phyloP scores from a whole-genome alignment of 1,284 basidiomycete species.

The Ustilago crameri region DNA sequence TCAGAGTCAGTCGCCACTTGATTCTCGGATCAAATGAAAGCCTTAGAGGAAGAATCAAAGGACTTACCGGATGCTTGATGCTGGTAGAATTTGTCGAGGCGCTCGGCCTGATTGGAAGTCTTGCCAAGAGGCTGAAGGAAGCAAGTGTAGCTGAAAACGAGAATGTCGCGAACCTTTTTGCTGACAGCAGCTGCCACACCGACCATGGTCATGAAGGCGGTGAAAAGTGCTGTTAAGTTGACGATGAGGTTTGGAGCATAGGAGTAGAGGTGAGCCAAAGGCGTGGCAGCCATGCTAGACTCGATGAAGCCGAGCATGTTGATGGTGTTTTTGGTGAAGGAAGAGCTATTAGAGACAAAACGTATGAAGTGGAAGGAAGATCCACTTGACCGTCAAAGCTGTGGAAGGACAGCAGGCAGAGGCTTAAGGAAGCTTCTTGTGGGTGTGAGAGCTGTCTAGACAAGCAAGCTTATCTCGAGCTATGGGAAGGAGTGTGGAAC shows the following conservation, averaged over 20 bases:
- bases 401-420: not conserved
- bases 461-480: not conserved
- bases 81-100: slow-evolving; percentile 66
- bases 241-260: slow-evolving; percentile 31
- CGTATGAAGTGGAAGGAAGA: not conserved
- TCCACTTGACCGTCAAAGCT: not conserved
- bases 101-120: slow-evolving; percentile 62
- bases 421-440: too few relatives aligned
- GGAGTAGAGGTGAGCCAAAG: slow-evolving; percentile 35
- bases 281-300: slow-evolving; percentile 27
- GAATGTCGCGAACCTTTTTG: slow-evolving; percentile 45
- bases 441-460: not conserved
- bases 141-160: slow-evolving; percentile 66
- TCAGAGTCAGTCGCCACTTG: too few relatives aligned
- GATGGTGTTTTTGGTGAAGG: not conserved
- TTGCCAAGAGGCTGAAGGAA: slow-evolving; percentile 68
- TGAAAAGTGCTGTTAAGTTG: slow-evolving; percentile 23
- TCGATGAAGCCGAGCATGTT: slow-evolving; percentile 28
- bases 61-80: slow-evolving; percentile 63
- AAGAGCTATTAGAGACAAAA: too few relatives aligned
- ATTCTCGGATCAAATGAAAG: too few relatives aligned
- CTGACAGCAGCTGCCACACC: slow-evolving; percentile 44
- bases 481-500: not conserved
- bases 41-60: too few relatives aligned
- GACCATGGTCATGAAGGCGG: slow-evolving; percentile 26